phyloP scores from a whole-genome alignment of 257 asterid species.

The Solanum chilense region DNA sequence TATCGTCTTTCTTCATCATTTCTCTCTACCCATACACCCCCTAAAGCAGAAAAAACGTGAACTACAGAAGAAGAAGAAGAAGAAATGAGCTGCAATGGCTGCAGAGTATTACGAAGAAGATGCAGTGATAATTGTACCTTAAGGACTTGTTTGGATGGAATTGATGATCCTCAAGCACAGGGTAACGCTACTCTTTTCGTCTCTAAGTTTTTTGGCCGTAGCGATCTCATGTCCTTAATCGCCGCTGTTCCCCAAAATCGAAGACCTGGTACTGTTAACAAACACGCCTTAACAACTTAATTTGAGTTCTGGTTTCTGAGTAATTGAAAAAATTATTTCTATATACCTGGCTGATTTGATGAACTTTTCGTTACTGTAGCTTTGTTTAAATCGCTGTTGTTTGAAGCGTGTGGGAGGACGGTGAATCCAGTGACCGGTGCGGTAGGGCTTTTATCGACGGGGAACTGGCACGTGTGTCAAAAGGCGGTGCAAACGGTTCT shows the following conservation, averaged over 20 bases:
- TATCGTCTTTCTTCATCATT: slow-evolving; percentile 3
- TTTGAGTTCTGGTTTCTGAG: neutral
- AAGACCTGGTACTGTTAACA: slow-evolving; percentile 44
- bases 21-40: neutral
- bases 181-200: slow-evolving; percentile 78
- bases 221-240: slow-evolving; percentile 71
- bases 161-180: slow-evolving; percentile 53
- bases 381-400: slow-evolving; percentile 65
- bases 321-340: neutral
- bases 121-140: slow-evolving; percentile 63
- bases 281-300: neutral
- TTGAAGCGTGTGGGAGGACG: slow-evolving; percentile 85
- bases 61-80: neutral
- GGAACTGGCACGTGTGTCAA: slow-evolving; percentile 69
- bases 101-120: slow-evolving; percentile 70
- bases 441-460: slow-evolving; percentile 60
- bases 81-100: slow-evolving; percentile 92
- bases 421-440: slow-evolving; percentile 87
- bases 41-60: neutral
- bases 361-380: slow-evolving; percentile 23
- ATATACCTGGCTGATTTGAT: neutral
- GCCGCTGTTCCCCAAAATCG: slow-evolving; percentile 46
- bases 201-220: slow-evolving; percentile 91
- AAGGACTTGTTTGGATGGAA: slow-evolving; percentile 77
- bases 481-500: slow-evolving; percentile 77